phyloP scores from a whole-genome alignment of 257 asterid species.

The Sherardia arvensis region DNA sequence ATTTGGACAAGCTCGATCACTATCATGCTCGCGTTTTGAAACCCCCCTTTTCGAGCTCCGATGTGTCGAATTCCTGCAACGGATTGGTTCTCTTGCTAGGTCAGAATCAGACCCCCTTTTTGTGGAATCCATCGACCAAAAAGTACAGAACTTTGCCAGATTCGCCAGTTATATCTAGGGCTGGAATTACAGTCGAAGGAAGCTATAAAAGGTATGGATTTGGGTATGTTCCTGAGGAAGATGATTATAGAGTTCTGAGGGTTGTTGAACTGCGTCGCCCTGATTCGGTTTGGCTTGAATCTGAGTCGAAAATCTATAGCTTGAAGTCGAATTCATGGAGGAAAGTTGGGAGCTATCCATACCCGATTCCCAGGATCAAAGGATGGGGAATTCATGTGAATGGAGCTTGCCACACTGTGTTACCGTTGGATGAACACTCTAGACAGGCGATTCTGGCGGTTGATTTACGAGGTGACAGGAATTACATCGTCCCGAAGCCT shows the following conservation, averaged over 20 bases:
- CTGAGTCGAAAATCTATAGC: slow-evolving; percentile 36
- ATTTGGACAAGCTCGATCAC: slow-evolving; percentile 6
- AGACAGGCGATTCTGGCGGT: slow-evolving; percentile 35
- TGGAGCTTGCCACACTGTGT: slow-evolving; percentile 46
- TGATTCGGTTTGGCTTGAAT: slow-evolving; percentile 20
- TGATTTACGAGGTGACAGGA: slow-evolving; percentile 36
- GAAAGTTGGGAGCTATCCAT: slow-evolving; percentile 26
- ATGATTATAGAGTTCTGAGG: slow-evolving; percentile 47
- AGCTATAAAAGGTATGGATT: slow-evolving; percentile 26
- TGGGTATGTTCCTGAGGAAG: slow-evolving; percentile 32
- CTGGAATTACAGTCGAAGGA: slow-evolving; percentile 10
- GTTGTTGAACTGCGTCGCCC: slow-evolving; percentile 25
- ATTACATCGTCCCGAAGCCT: slow-evolving; percentile 19
- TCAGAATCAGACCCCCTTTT: slow-evolving; percentile 6
- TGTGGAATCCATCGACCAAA: slow-evolving; percentile 39
- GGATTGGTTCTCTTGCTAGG: slow-evolving; percentile 19
- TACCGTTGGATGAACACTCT: neutral
- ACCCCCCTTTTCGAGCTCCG: slow-evolving; percentile 18
- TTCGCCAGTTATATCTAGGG: neutral
- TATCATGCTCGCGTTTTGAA: slow-evolving; percentile 7
- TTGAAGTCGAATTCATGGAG: slow-evolving; percentile 46
- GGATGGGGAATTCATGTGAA: slow-evolving; percentile 41
- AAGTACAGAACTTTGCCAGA: slow-evolving; percentile 27
- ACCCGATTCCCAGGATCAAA: slow-evolving; percentile 31
- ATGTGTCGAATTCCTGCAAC: slow-evolving; percentile 17